Evolutionary conservation across 2,329 filamentous ascomycete genomes (phyloP).

Genomic region (Alternaria triticina): DNA sequence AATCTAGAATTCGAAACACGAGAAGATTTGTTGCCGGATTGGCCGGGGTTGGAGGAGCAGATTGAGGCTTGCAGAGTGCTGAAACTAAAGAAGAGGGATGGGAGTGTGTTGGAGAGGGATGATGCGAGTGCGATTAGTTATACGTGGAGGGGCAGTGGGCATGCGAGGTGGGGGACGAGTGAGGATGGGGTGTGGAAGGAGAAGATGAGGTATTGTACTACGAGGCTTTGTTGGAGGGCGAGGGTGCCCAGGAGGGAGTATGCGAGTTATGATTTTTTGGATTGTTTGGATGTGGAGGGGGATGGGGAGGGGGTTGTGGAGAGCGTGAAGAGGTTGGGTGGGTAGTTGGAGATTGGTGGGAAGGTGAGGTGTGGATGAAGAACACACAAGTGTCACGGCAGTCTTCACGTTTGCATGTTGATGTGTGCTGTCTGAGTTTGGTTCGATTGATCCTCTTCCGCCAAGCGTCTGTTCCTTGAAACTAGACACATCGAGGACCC

Average conservation of each 20-base stretch:
- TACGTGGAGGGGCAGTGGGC: slow-evolving; percentile 21
- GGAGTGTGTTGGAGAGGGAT: slow-evolving; percentile 17
- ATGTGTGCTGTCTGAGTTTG: background rate
- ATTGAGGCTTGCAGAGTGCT: slow-evolving; percentile 11
- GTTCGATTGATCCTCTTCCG: background rate
- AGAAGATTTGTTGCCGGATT: slow-evolving; percentile 12
- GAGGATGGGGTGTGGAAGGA: slow-evolving; percentile 9
- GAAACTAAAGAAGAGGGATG: slow-evolving; percentile 12
- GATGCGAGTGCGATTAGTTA: slow-evolving; percentile 13
- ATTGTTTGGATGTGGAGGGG: slow-evolving; percentile 21
- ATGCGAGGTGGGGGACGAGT: slow-evolving; percentile 13
- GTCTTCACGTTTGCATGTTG: background rate
- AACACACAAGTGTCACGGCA: too few relatives aligned
- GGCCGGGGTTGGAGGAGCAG: slow-evolving; percentile 6
- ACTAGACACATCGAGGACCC: background rate
- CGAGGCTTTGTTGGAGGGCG: slow-evolving; percentile 30
- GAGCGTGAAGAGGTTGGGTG: background rate
- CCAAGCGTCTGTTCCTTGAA: background rate
- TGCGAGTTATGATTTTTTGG: slow-evolving; percentile 30
- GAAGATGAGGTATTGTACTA: slow-evolving; percentile 16
- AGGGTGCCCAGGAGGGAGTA: slow-evolving; percentile 26
- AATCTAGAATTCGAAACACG: slow-evolving; percentile 30
- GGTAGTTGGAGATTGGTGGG: background rate
- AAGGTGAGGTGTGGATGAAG: background rate
- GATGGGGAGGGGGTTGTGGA: background rate